Evolutionary conservation across 768 basidiomycete species (phyloP).

Genomic region (Mycena leptocephala): DNA sequence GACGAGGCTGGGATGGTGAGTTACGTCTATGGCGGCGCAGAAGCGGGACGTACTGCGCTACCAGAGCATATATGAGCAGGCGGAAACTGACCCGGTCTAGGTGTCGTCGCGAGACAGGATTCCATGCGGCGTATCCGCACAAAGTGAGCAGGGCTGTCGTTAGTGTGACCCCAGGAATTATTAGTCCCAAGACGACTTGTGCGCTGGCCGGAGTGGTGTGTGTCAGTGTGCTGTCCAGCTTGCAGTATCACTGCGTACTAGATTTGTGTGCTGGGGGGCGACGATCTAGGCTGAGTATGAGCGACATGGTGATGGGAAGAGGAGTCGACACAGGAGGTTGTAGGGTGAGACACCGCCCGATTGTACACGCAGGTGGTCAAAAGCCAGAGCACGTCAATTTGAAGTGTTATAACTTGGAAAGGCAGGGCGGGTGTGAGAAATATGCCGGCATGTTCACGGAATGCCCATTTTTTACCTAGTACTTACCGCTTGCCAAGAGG

Average conservation of each 20-base stretch:
- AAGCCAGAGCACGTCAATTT: background rate
- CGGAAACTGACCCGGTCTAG: conserved; percentile 21
- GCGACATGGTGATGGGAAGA: background rate
- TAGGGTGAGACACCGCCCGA: background rate
- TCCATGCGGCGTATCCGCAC: conserved; percentile 10
- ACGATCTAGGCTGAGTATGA: background rate
- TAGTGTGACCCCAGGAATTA: background rate
- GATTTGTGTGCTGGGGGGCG: background rate
- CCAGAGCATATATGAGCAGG: conserved; percentile 8
- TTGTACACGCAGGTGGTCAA: background rate
- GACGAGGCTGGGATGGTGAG: background rate
- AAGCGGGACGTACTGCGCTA: background rate
- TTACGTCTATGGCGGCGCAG: background rate
- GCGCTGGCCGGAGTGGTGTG: background rate
- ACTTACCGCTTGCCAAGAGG: no score
- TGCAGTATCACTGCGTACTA: background rate
- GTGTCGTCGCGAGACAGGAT: conserved; percentile 1
- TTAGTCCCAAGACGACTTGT: background rate
- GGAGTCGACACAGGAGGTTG: background rate
- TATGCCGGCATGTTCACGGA: no score
- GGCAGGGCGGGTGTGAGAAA: no score
- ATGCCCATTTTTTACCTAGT: background rate
- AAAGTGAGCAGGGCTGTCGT: background rate
- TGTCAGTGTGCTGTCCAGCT: background rate
- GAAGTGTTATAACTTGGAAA: no score